phyloP scores from a whole-genome alignment of 169 alveolate species.

The Amoebophrya sp. region DNA sequence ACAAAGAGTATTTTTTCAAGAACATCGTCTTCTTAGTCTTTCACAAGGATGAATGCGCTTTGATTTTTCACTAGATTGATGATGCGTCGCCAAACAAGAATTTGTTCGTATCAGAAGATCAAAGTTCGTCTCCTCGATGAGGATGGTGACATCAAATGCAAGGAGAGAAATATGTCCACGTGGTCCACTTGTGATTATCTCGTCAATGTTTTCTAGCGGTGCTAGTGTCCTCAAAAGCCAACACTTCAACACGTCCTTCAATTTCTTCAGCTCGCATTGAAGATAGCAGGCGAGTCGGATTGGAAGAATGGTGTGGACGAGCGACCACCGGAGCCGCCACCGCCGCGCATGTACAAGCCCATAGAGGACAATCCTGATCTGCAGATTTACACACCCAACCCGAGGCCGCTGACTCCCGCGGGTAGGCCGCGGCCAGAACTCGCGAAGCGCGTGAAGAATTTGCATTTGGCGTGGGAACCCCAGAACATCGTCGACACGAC shows the following conservation, averaged over 20 bases:
- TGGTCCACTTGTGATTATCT: too few species aligned
- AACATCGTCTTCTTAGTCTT: too few species aligned
- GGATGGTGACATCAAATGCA: too few species aligned
- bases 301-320: not conserved
- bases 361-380: not conserved
- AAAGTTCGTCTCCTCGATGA: too few species aligned
- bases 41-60: too few species aligned
- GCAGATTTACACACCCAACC: not conserved
- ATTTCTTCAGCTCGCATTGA: not conserved
- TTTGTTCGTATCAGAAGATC: too few species aligned
- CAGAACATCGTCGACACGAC: not conserved
- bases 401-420: not conserved
- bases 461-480: not conserved
- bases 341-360: not conserved
- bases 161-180: too few species aligned
- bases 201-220: too few species aligned
- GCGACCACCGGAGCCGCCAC: constrained; percentile 17
- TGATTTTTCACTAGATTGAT: too few species aligned
- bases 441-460: not conserved
- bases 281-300: not conserved
- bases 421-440: not conserved
- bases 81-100: too few species aligned
- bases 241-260: too few species aligned
- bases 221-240: too few species aligned
- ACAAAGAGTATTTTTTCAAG: not conserved